Evolutionary conservation across 2,329 filamentous ascomycete species (phyloP).

Genomic region (Catunica adiposa): DNA sequence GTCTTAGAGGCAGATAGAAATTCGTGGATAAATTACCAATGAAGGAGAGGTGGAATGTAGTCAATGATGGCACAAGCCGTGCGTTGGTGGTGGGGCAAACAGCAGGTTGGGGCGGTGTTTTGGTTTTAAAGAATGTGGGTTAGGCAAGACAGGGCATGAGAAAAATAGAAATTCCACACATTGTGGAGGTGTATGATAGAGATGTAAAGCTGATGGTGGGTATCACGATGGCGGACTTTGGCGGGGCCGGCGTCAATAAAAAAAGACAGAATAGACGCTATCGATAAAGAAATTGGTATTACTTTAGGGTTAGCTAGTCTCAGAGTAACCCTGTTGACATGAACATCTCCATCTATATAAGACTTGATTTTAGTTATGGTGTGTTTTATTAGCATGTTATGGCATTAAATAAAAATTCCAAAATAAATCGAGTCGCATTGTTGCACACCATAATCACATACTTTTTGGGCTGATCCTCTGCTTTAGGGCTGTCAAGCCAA

Average conservation of each 20-base stretch:
- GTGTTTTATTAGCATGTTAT: too few relatives aligned
- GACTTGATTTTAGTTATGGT: too few relatives aligned
- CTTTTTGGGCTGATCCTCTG: too few relatives aligned
- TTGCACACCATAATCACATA: too few relatives aligned
- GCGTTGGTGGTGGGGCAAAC: background rate
- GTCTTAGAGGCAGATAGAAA: too few relatives aligned
- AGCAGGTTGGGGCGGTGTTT: background rate
- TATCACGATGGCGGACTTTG: background rate
- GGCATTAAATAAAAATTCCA: too few relatives aligned
- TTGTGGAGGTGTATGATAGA: too few relatives aligned
- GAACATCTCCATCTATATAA: background rate
- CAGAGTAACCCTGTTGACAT: background rate
- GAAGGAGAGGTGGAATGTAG: background rate
- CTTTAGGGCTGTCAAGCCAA: background rate
- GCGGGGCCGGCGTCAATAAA: background rate
- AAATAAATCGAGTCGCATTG: too few relatives aligned
- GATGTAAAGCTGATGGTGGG: background rate
- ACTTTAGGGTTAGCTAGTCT: too few relatives aligned
- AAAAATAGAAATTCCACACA: background rate
- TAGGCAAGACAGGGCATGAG: background rate
- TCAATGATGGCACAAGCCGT: background rate
- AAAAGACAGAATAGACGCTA: background rate
- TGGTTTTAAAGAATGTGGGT: background rate
- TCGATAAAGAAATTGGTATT: background rate
- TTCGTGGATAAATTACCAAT: constrained; percentile 4